These are phyloP conservation scores for Penicillium brevicompactum DNA, from an alignment of 2,329 filamentous ascomycete species.

Conservation along the genomic window DNA sequence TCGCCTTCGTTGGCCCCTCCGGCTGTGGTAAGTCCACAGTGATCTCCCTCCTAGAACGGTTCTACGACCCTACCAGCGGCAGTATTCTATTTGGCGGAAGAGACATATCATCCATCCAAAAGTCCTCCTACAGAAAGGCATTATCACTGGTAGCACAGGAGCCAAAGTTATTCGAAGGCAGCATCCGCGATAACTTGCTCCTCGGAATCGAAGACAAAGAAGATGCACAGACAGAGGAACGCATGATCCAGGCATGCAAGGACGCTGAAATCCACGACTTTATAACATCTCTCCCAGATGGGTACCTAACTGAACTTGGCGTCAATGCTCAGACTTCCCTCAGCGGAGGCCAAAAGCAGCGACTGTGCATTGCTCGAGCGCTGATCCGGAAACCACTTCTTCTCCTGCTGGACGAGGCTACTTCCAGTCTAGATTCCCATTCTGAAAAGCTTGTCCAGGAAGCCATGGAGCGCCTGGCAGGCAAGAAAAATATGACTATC, in stretches of 20 bases:
- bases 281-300: slow-evolving; percentile 54
- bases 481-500: slow-evolving; percentile 61
- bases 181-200: slow-evolving; percentile 51
- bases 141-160: slow-evolving; percentile 47
- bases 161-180: slow-evolving; percentile 48
- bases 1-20: slow-evolving; percentile 51
- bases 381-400: slow-evolving; percentile 56
- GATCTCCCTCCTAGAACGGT: slow-evolving; percentile 37
- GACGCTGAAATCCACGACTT: slow-evolving; percentile 58
- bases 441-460: slow-evolving; percentile 68
- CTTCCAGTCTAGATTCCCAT: slow-evolving; percentile 63
- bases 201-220: slow-evolving; percentile 45
- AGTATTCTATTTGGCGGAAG: slow-evolving; percentile 37
- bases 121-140: slow-evolving; percentile 32
- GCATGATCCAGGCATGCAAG: slow-evolving; percentile 50
- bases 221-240: slow-evolving; percentile 35
- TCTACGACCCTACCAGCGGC: slow-evolving; percentile 48
- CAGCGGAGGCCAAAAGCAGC: slow-evolving; percentile 59
- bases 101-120: slow-evolving; percentile 33
- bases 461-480: slow-evolving; percentile 65
- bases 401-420: slow-evolving; percentile 63
- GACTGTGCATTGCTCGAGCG: slow-evolving; percentile 58
- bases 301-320: slow-evolving; percentile 52
- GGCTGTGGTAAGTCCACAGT: slow-evolving; percentile 53
- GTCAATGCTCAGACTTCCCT: slow-evolving; percentile 52